phyloP scores from a whole-genome alignment of 164 flowering plant species.

The Stephania cephalantha region DNA sequence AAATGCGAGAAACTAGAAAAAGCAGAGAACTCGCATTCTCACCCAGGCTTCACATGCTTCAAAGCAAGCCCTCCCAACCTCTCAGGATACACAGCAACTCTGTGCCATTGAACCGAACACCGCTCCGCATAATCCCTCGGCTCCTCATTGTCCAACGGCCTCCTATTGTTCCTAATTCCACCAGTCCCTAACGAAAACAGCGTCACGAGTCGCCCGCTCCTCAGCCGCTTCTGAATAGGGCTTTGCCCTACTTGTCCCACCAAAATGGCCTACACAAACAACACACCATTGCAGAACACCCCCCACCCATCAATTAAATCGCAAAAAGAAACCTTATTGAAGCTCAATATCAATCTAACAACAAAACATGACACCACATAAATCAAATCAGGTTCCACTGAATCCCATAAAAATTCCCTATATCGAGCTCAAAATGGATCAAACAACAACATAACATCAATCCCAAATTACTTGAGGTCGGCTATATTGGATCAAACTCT shows the following conservation, averaged over 20 bases:
- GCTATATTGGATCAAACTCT: too few relatives aligned
- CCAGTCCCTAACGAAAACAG: constrained; percentile 81
- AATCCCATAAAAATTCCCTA: too few relatives aligned
- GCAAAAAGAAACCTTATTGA: constrained; percentile 1
- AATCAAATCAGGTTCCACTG: too few relatives aligned
- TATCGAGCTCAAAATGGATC: too few relatives aligned
- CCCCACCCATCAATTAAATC: constrained; percentile 2
- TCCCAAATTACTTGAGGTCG: too few relatives aligned
- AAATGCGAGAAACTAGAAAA: neutral
- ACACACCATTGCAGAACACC: neutral
- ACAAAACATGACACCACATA: too few relatives aligned
- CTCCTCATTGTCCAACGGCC: constrained; percentile 73
- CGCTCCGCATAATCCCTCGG: constrained; percentile 79
- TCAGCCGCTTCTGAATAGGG: constrained; percentile 75
- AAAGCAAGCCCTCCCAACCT: constrained; percentile 49
- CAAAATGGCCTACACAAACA: constrained; percentile 58
- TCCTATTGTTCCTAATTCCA: constrained; percentile 73
- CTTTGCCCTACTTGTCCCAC: constrained; percentile 82
- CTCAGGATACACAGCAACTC: constrained; percentile 69
- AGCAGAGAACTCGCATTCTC: constrained; percentile 10
- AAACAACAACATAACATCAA: too few relatives aligned
- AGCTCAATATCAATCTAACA: constrained; percentile 9
- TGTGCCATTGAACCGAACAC: constrained; percentile 87
- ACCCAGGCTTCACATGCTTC: constrained; percentile 72
- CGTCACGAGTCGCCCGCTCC: constrained; percentile 57